These are phyloP conservation scores for Exophiala phaeomuriformis DNA, from an alignment of 2,329 filamentous ascomycete genomes.

Conservation along the genomic window DNA sequence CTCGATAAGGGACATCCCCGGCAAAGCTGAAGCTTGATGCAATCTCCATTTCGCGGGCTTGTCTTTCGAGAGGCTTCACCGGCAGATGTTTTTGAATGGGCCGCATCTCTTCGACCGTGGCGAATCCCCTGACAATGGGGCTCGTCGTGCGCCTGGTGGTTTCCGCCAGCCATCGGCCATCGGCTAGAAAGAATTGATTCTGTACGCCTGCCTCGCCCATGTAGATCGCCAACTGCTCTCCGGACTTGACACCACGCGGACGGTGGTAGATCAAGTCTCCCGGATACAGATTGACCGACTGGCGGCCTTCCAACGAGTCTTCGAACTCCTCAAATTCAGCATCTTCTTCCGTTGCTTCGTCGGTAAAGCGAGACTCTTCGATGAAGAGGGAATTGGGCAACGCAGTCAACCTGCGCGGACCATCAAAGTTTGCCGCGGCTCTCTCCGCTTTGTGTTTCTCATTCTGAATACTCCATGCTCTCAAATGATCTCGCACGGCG, in stretches of 20 bases:
- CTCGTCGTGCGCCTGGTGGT: not conserved
- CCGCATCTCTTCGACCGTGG: constrained; percentile 19
- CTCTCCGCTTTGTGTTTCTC: constrained; percentile 11
- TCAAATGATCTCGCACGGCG: constrained; percentile 17
- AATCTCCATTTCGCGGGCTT: constrained; percentile 27
- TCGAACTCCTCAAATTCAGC: constrained; percentile 6
- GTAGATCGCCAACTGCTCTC: constrained; percentile 17
- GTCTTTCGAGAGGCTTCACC: constrained; percentile 13
- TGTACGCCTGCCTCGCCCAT: constrained; percentile 16
- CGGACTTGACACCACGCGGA: not conserved
- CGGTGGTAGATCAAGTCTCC: constrained; percentile 16
- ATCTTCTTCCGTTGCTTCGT: constrained; percentile 5
- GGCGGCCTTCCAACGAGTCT: not conserved
- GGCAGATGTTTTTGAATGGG: constrained; percentile 18
- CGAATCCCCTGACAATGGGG: constrained; percentile 14
- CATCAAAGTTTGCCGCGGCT: constrained; percentile 6
- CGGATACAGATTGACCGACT: not conserved
- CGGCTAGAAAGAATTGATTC: constrained; percentile 18
- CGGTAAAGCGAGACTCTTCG: constrained; percentile 11
- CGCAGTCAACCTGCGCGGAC: constrained; percentile 6
- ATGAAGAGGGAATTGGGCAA: constrained; percentile 25
- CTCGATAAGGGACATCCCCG: constrained; percentile 36
- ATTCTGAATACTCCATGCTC: constrained; percentile 17
- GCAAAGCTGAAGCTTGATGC: constrained; percentile 27
- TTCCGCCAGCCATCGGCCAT: constrained; percentile 21